Percentiles rank a stretch among this genome's conserved stretches.
Evolutionary conservation across 2,329 filamentous ascomycete species (phyloP).

Genomic region (Sporothrix phasma): DNA sequence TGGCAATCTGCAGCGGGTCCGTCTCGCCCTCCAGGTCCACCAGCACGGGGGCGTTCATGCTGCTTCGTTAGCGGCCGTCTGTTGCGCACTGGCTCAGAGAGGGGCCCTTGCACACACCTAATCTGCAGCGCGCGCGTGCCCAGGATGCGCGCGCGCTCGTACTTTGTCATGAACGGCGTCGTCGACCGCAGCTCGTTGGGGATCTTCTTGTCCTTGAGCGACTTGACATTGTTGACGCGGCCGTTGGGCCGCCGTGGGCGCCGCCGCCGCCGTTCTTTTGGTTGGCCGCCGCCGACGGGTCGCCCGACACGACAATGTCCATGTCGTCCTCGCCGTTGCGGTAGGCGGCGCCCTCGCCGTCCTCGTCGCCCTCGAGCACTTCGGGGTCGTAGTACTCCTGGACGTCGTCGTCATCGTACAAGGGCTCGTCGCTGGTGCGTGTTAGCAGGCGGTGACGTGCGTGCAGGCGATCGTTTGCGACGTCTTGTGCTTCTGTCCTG

Average conservation of each 20-base stretch:
- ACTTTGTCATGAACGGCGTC: constrained; percentile 99
- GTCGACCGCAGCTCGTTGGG: constrained; percentile 79
- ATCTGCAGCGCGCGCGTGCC: constrained; percentile 93
- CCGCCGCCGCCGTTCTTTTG: constrained; percentile 33
- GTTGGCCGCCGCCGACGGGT: constrained; percentile 50
- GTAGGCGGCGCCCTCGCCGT: constrained; percentile 40
- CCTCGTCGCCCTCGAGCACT: constrained; percentile 44
- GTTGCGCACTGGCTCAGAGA: too few species aligned
- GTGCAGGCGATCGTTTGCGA: neutral
- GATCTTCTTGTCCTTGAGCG: constrained; percentile 74
- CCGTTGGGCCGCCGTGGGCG: constrained; percentile 32
- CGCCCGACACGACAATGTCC: constrained; percentile 51
- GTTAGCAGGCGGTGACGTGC: neutral
- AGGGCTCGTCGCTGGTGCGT: constrained; percentile 52
- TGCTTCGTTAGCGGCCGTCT: constrained; percentile 27
- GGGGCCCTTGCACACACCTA: constrained; percentile 49
- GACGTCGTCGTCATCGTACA: constrained; percentile 61
- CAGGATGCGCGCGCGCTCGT: constrained; percentile 86
- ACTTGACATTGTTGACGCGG: constrained; percentile 42
- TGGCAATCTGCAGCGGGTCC: constrained; percentile 91
- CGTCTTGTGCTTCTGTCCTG: neutral
- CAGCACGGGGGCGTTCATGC: constrained; percentile 94
- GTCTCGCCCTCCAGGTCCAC: constrained; percentile 97
- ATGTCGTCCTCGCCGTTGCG: constrained; percentile 47
- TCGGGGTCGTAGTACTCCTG: constrained; percentile 49